Evolutionary conservation across 495 filamentous ascomycete genomes (phyloP).

Genomic region (Apiosordaria backusii): DNA sequence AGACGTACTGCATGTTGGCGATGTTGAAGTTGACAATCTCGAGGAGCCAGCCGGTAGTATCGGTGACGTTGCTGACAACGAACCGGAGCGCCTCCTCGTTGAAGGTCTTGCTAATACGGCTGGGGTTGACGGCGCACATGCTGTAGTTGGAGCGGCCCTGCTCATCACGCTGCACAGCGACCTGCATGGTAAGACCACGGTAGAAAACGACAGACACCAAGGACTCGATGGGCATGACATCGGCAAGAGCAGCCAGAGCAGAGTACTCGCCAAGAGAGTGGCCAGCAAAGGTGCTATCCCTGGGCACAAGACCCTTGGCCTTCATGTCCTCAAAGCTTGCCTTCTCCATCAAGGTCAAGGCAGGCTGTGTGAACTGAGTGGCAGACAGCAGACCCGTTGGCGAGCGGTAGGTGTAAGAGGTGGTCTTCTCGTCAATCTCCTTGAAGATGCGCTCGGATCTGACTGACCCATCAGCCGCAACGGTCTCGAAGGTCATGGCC

Average conservation of each 20-base stretch:
- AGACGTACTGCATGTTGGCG: slow-evolving; percentile 97
- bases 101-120: slow-evolving; percentile 94
- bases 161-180: slow-evolving; percentile 94
- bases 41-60: slow-evolving; percentile 88
- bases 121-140: slow-evolving; percentile 98
- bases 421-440: slow-evolving; percentile 84
- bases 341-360: slow-evolving; percentile 98
- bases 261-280: slow-evolving; percentile 99
- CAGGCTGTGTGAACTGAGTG: slow-evolving; percentile 97
- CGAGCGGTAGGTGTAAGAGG: slow-evolving; percentile 94
- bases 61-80: slow-evolving; percentile 86
- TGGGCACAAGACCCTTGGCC: slow-evolving; percentile 89
- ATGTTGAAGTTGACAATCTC: slow-evolving; percentile 99
- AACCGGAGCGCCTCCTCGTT: slow-evolving; percentile 95
- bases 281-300: slow-evolving; percentile 94
- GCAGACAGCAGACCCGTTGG: slow-evolving; percentile 93
- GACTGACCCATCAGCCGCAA: slow-evolving; percentile 81
- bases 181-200: slow-evolving; percentile 98
- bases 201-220: slow-evolving; percentile 99
- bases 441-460: slow-evolving; percentile 99
- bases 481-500: slow-evolving; percentile 98
- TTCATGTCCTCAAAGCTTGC: slow-evolving; percentile 99
- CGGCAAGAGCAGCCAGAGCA: slow-evolving; percentile 89
- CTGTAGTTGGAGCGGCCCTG: slow-evolving; percentile 92
- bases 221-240: slow-evolving; percentile 98